Base-by-base conservation (phyloP, 208 protist species). In the Acanthamoeba castellanii region DNA sequence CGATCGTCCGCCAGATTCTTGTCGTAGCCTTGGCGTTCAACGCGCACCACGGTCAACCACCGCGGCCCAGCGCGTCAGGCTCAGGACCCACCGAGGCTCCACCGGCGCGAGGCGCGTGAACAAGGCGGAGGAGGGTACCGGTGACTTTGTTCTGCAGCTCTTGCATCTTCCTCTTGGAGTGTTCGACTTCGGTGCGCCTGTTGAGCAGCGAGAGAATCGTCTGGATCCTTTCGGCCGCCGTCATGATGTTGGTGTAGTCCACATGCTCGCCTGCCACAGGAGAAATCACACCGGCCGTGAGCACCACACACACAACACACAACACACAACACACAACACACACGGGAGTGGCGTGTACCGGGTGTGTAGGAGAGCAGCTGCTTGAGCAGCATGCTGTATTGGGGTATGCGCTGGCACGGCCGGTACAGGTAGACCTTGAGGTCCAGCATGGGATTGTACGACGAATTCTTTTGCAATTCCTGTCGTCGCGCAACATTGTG, bases 361-460 rank as follows among this genome's bases (percentile, higher is more conserved):
- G 78, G 9, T 1, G 78, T 87, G 78, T 87, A 64, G 78, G 47
- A 27, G 42, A 87, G 52, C 3, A 87, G 78, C 78, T 87, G 78
- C 50, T 87, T 87, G 42, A 87, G 42, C 30, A 87, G 78, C 78
- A 87, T 25, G 78, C 78, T 87, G 78, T 87, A 87, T 11, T 87
- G 78, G 22, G 78, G 78, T 14, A 87, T 87, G 22, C 78, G 78
- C 22, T 87, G 78, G n/a, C 78, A 87, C 9, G 78, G 78, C n/a
- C 78, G 42, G 78, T 87, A 87, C 25, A 87, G 78, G 25, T 87
- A 87, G 16, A 87, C 78, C 47, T 87, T 87, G 50, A 87, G 78
- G 6, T 16, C 20, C 16, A 87, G 50, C 50, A 87, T n/a, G n/a
- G 78, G 50, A 37, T 87, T 87, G 78, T 87, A 87, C 5, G 78